Evolutionary conservation across 441 rosid genomes (phyloP), one percentile per base, ranked within the genome.

Genomic region (Gossypium gossypioides): DNA sequence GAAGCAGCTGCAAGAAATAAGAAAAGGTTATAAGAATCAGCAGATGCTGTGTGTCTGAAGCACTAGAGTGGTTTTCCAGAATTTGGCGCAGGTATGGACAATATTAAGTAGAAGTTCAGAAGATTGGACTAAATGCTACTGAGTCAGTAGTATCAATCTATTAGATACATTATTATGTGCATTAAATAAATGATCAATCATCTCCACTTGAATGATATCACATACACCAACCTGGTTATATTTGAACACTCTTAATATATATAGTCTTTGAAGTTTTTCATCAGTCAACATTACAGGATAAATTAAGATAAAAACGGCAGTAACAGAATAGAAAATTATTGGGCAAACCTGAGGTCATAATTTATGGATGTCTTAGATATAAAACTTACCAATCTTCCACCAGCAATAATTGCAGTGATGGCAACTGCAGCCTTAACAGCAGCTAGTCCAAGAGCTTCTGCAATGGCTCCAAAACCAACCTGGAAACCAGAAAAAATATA

Each of bases 371-470:
- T 27, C 63, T 56, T 40, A 32, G 15, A 32, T 77, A 74, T 73
- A 71, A 80, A 77, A 84, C 82, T 82, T 85, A 89, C 99, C 89
- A 95, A 84, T 79, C 97, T 91, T 80, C 99, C 99, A 71, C 99
- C 97, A 68, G 97, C 97, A 84, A 95, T 89, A 76, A 95, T 95
- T 69, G 92, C 97, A 77, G 96, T 79, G 75, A 95, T 89, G 78
- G 99, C 99, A 86, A 91, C 88, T 13, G 88, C 87, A n/a, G 97
- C 97, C 84, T 91, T 95, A 70, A 95, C 96, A 79, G 91, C 97
- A 76, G 99, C 99, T 65, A 91, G 59, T 74, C 99, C 99, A 79
- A 95, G 96, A 78, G 99, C 99, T 82, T 95, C 99, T 62, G 94
- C 96, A 79, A 95, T 95, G 72, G 99, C 97, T 84, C 90, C 88